A percentile compares a stretch with the other conserved stretches of the same genome.
Evolutionary conservation across 352 stramenopile species (phyloP).

Genomic region (Phytophthora syringae): DNA sequence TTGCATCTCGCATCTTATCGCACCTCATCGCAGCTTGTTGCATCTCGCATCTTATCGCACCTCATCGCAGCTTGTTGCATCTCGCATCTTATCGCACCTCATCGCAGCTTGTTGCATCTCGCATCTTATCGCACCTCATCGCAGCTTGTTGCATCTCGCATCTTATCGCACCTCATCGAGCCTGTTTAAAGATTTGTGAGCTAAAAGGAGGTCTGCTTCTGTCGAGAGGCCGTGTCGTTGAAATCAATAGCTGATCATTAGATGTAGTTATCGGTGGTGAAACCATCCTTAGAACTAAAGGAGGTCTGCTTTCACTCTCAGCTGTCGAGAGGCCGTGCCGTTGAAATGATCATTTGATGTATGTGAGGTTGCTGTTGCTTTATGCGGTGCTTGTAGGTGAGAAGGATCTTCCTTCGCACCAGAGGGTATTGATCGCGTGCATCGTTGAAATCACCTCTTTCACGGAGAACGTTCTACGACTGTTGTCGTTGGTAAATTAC

Average conservation of each 20-base stretch:
- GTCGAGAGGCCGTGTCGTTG: neutral
- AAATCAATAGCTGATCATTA: neutral
- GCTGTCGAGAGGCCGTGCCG: neutral
- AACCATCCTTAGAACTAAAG: neutral
- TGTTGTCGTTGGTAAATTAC: slow-evolving; percentile 20
- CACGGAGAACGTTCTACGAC: neutral
- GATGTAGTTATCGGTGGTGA: neutral
- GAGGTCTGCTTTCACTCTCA: neutral
- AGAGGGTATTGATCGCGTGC: slow-evolving; percentile 6
- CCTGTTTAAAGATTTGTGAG: no score
- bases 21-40: no score
- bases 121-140: no score
- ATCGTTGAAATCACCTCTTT: slow-evolving; percentile 1
- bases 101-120: no score
- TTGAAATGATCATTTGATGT: neutral
- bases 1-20: no score
- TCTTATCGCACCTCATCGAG: no score
- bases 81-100: no score
- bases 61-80: no score
- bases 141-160: no score
- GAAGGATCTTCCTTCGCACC: slow-evolving; percentile 17
- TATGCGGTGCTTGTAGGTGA: slow-evolving; percentile 15
- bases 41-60: no score
- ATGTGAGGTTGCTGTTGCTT: slow-evolving; percentile 2
- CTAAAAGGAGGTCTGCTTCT: no score